These are phyloP conservation scores for Sclerotinia trifoliorum DNA, from an alignment of 2,329 filamentous ascomycete species.

Conservation along the genomic window DNA sequence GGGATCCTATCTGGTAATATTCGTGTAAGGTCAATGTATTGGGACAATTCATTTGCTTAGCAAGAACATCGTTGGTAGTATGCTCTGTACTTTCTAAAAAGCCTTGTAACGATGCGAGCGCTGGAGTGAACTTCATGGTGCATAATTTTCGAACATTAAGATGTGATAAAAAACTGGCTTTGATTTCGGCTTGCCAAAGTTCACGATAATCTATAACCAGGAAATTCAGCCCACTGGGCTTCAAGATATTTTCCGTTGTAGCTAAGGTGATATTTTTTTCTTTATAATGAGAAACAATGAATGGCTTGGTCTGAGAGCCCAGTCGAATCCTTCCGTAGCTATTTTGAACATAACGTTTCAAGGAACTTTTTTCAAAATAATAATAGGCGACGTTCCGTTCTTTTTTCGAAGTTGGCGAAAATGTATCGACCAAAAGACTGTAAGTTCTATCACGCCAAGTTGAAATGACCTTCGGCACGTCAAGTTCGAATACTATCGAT, in stretches of 20 bases:
- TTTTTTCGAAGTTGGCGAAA: slow-evolving; percentile 32
- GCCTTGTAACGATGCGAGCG: slow-evolving; percentile 31
- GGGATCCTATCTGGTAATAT: slow-evolving; percentile 51
- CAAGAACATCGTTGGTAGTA: slow-evolving; percentile 53
- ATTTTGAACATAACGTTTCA: slow-evolving; percentile 19
- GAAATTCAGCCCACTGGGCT: slow-evolving; percentile 48
- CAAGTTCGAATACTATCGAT: slow-evolving; percentile 54
- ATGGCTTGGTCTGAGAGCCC: slow-evolving; percentile 27
- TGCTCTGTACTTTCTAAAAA: slow-evolving; percentile 30
- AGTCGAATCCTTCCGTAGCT: slow-evolving; percentile 25
- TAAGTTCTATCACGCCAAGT: slow-evolving; percentile 51
- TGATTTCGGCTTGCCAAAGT: slow-evolving; percentile 23
- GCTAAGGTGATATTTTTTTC: slow-evolving; percentile 34
- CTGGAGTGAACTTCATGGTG: slow-evolving; percentile 43
- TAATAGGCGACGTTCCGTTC: not conserved
- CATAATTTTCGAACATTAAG: slow-evolving; percentile 40
- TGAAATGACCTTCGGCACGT: slow-evolving; percentile 43
- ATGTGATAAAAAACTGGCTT: slow-evolving; percentile 22
- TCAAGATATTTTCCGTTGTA: slow-evolving; percentile 43
- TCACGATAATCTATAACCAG: slow-evolving; percentile 41
- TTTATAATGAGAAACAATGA: slow-evolving; percentile 40
- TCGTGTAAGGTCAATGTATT: slow-evolving; percentile 51
- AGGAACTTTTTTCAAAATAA: slow-evolving; percentile 20
- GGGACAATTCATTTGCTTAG: slow-evolving; percentile 50
- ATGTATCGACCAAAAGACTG: slow-evolving; percentile 44